These are phyloP conservation scores for Xerocomus nothofagi DNA, from an alignment of 1,284 basidiomycete genomes.

Conservation along the genomic window DNA sequence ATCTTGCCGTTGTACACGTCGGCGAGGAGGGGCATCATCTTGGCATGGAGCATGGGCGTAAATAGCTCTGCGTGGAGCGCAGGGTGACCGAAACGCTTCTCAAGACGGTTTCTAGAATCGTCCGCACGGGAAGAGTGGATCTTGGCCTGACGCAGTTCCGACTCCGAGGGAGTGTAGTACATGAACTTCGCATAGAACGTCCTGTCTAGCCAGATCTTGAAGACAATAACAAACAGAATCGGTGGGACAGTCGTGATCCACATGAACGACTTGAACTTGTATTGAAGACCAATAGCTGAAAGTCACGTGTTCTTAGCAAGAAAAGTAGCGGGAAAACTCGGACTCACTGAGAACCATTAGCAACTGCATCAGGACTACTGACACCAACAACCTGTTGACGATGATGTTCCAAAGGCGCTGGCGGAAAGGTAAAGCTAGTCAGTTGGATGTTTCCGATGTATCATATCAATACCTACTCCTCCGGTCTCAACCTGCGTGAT, in stretches of 20 bases:
- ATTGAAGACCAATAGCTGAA: constrained; percentile 83
- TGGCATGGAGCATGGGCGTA: constrained; percentile 86
- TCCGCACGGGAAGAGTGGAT: constrained; percentile 73
- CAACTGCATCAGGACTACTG: constrained; percentile 78
- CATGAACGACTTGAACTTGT: constrained; percentile 67
- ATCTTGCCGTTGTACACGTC: constrained; percentile 78
- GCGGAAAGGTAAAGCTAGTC: not conserved
- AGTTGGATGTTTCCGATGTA: not conserved
- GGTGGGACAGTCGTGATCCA: constrained; percentile 79
- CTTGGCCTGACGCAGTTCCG: constrained; percentile 69
- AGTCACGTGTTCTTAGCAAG: constrained; percentile 5
- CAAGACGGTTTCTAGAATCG: constrained; percentile 65
- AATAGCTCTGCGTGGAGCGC: constrained; percentile 78
- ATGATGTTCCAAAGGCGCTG: constrained; percentile 92
- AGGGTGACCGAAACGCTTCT: constrained; percentile 86
- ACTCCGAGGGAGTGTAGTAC: constrained; percentile 73
- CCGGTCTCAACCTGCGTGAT: constrained; percentile 87
- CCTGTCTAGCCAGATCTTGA: constrained; percentile 80
- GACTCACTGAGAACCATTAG: constrained; percentile 84
- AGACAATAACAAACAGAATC: constrained; percentile 69
- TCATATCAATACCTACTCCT: constrained; percentile 58
- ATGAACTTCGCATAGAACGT: constrained; percentile 72
- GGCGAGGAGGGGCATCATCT: constrained; percentile 73
- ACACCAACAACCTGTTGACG: constrained; percentile 80
- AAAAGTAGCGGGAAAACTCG: not conserved